Evolutionary conservation across 257 asterid genomes (phyloP), one percentile per base, ranked within the genome.

Genomic region (Jasminum sambac): DNA sequence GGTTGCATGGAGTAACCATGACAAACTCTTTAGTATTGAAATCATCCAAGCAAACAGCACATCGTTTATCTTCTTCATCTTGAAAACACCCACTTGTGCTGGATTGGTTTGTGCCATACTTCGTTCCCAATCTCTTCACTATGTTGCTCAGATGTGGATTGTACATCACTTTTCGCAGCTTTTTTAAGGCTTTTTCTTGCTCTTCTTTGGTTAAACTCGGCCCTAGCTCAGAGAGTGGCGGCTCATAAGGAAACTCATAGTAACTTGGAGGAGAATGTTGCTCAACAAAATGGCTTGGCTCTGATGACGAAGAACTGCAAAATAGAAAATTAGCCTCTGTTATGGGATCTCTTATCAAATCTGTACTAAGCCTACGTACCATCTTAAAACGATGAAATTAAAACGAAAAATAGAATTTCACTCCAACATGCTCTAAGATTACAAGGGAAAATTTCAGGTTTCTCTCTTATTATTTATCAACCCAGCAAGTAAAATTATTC

Each of bases 21-120:
- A 94, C 90, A 19, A 78, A 74, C 71, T 89, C 84, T 57, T 74
- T 86, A 6, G 88, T 68, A 74, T 80, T 88, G 71, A 94, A 94
- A 80, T 94, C 98, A 11, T 94, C 98, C 74, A 94, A 77, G 78
- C 97, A 94, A 68, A 94, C 70, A 0, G 97, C 78, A 40, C 98
- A 91, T 67, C 94, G 78, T 60, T 86, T 87, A 40, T 88, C 87
- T 11, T 79, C 88, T 2, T 90, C 88, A 6, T 67, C 68, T 11
- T 68, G 48, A 9, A 67, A 19, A 65, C 64, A 74, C 7, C 46
- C 69, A 1, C n/a, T 11, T 71, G 40, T 19, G n/a, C 50, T 59
- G 7, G 62, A 55, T 23, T 55, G 30, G 34, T 55, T 55, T 55
- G 69, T 24, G 6, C 40, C 24, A 7, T 36, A 52, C 71, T 76